A percentile compares a stretch with the other conserved stretches of the same genome.
phyloP scores from a whole-genome alignment of 2,329 filamentous ascomycete genomes.

The Sclerotinia trifoliorum region DNA sequence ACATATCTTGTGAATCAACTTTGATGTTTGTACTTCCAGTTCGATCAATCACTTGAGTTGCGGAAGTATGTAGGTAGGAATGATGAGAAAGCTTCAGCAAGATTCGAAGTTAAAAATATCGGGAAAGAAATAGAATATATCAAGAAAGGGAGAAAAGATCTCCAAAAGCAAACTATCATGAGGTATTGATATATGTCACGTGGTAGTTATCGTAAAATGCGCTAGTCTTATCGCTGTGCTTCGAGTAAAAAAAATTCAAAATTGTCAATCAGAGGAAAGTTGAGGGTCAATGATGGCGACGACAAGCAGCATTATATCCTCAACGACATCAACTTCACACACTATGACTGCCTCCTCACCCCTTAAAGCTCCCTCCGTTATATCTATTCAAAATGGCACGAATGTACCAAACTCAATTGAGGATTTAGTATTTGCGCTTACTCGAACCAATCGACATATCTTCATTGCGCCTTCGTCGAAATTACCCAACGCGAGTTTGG shows the following conservation, averaged over 20 bases:
- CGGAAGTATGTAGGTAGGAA: neutral
- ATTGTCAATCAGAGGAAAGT: slow-evolving; percentile 11
- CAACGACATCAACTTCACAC: slow-evolving; percentile 62
- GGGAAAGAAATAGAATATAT: neutral
- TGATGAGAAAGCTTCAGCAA: neutral
- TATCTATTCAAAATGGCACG: slow-evolving; percentile 33
- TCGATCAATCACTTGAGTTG: slow-evolving; percentile 12
- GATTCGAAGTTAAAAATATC: neutral
- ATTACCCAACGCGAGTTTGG: slow-evolving; percentile 67
- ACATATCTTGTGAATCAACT: neutral
- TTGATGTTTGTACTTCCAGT: neutral
- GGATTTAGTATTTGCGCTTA: slow-evolving; percentile 33
- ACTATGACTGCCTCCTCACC: slow-evolving; percentile 55
- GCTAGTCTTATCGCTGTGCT: slow-evolving; percentile 24
- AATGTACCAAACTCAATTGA: slow-evolving; percentile 28
- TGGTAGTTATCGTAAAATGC: slow-evolving; percentile 20
- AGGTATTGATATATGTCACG: slow-evolving; percentile 6
- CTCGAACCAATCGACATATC: slow-evolving; percentile 38
- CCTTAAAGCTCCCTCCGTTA: slow-evolving; percentile 40
- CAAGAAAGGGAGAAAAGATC: neutral
- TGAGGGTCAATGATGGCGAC: slow-evolving; percentile 33
- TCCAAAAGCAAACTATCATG: neutral
- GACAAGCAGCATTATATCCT: slow-evolving; percentile 53
- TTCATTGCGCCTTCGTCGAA: slow-evolving; percentile 73
- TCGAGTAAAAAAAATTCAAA: slow-evolving; percentile 25